Base-by-base conservation (phyloP, 345 rosid genomes). In the Eucalyptus globulus region DNA sequence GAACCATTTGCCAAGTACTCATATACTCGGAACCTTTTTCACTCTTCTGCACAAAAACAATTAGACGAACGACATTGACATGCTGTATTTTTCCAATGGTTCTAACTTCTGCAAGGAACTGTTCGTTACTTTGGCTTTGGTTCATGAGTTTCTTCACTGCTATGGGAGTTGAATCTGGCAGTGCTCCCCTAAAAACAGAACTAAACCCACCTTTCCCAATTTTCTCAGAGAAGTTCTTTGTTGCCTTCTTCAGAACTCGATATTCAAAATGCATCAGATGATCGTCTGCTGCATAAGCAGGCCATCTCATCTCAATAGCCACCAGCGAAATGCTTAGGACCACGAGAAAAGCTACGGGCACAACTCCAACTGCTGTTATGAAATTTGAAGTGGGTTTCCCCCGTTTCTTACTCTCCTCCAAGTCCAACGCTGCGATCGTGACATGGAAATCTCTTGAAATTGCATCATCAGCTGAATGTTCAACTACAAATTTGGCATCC, bases 131-230 rank as follows among this genome's bases (percentile, higher is more conserved):
- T 49, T 4, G 14, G 49, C 49, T 49, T 49, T 49, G 49, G 49
- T 49, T 49, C 49, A 49, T 12, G 49, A 49, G 50, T 49, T 49
- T 49, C 50, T 49, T 49, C 14, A 49, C 49, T 12, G 49, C 49
- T 12, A 49, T 49, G 49, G 49, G 2, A 49, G 49, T 49, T 49
- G 49, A 49, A 49, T 49, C 14, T 12, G 5, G 49, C 14, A 4
- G 14, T 14, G 67, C 88, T 17, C 93, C 92, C 81, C 54, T 17
- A 45, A 89, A 91, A 7, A 92, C 89, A 22, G 87, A 89, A 44
- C 93, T 92, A 44, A 92, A 92, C 24, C 93, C 92, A 13, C 92
- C 93, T 49, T 88, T 86, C 4, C 93, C 93, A 11, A 91, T 89
- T 54, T 72, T 90, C 80, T 86, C 47, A 2, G 87, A 40, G 80